Base-by-base conservation (phyloP, 306 rosid species). In the Trifolium subterraneum region DNA sequence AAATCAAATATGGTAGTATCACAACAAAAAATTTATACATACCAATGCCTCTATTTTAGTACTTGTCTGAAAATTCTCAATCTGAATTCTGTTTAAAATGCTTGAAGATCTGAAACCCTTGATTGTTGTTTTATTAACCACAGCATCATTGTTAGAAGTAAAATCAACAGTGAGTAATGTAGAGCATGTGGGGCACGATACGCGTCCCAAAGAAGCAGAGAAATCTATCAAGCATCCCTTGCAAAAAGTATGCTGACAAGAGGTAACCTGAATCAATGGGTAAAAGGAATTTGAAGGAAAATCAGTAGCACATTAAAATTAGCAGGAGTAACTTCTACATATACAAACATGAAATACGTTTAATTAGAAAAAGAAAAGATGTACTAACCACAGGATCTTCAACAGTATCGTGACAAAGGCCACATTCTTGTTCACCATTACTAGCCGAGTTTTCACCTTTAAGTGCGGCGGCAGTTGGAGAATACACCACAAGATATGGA, bases 41-140 rank as follows among this genome's bases (percentile, higher is more conserved):
- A 94, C 98, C 97, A 94, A 80, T 39, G 98, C 97, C 84, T 94
- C 98, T 67, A 90, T 94, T 85, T 94, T 94, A 69, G 98, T 94
- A 68, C 97, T 90, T n/a, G 96, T 94, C 87, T 90, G 97, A 78
- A 91, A 92, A 75, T 94, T 79, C 54, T 88, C 96, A 62, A 90
- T 90, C 33, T 75, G 74, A 74, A 94, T 88, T 86, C 96, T 83
- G 85, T 94, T 88, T 42, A 94, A 68, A 80, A 94, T 90, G 81
- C 98, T 94, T 5, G 98, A 83, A 59, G 96, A 80, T 83, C 85
- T 88, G 80, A 87, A 94, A 39, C 96, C 97, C 86, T 88, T 90
- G 19, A 94, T 69, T 45, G 81, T 86, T 20, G 89, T 88, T 83
- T 88, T 94, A 76, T 83, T 88, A 73, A 81, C 78, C 59, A 48